Conservation (phyloP, 2,329 filamentous ascomycete genomes). For the Penicillium verrucosum region DNA sequence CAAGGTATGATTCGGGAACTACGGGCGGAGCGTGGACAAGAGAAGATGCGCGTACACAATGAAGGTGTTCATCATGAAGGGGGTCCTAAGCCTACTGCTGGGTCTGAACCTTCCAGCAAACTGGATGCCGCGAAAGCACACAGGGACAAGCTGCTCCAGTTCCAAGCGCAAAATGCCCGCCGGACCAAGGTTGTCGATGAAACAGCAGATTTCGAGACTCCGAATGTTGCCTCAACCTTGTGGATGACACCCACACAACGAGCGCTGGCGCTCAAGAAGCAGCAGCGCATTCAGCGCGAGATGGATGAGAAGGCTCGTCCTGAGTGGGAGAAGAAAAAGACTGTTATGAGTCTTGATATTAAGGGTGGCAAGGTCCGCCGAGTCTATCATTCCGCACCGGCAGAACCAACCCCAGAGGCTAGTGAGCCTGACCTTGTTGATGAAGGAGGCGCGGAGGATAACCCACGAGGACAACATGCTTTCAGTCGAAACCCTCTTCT, state of each 20-base stretch:
- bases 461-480: conserved; percentile 28
- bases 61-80: conserved; percentile 42
- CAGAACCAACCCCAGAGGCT: conserved; percentile 21
- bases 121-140: conserved; percentile 71
- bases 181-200: conserved; percentile 85
- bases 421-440: conserved; percentile 17
- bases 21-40: conserved; percentile 78
- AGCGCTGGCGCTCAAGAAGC: conserved; percentile 76
- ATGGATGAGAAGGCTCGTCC: conserved; percentile 82
- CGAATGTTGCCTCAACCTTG: conserved; percentile 62
- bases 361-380: conserved; percentile 72
- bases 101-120: conserved; percentile 46
- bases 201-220: conserved; percentile 69
- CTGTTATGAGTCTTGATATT: conserved; percentile 82
- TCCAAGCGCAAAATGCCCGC: conserved; percentile 80
- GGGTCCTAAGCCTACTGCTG: conserved; percentile 28
- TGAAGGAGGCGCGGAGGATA: conserved; percentile 9
- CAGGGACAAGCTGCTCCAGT: conserved; percentile 73
- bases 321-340: conserved; percentile 82
- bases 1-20: conserved; percentile 82
- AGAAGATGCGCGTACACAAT: conserved; percentile 80
- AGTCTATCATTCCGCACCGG: conserved; percentile 37
- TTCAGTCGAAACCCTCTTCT: conserved; percentile 47
- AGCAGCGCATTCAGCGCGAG: conserved; percentile 78
- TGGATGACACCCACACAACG: conserved; percentile 83